A percentile compares a stretch with the other conserved stretches of the same genome.
These are phyloP conservation scores for Neurospora sp. DNA, from an alignment of 495 filamentous ascomycete genomes.

Conservation along the genomic window DNA sequence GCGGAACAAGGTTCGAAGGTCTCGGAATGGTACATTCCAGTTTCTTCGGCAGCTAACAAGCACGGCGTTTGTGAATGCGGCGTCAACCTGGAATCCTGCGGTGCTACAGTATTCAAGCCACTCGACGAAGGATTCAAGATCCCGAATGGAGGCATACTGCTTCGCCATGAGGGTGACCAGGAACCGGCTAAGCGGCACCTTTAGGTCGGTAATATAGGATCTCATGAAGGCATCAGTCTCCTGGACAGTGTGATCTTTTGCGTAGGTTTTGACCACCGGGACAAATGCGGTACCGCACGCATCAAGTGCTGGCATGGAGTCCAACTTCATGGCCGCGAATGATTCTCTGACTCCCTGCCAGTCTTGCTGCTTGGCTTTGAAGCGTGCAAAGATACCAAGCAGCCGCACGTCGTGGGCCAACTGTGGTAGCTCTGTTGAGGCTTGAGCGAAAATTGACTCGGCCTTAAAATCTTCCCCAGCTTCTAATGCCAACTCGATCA, in stretches of 20 bases:
- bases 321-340: conserved; percentile 24
- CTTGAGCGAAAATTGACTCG: conserved; percentile 14
- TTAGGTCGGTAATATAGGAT: conserved; percentile 21
- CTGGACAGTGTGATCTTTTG: conserved; percentile 24
- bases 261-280: conserved; percentile 34
- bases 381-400: conserved; percentile 28
- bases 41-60: conserved; percentile 23
- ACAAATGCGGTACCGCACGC: conserved; percentile 26
- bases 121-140: conserved; percentile 24
- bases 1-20: conserved; percentile 27
- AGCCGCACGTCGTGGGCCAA: conserved; percentile 18
- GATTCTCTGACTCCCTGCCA: conserved; percentile 32
- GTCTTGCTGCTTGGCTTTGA: conserved; percentile 31
- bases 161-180: conserved; percentile 37
- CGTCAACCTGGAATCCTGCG: conserved; percentile 25
- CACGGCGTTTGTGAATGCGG: conserved; percentile 31
- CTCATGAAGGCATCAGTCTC: conserved; percentile 35
- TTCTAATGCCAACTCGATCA: conserved; percentile 31
- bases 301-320: conserved; percentile 3
- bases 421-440: conserved; percentile 10
- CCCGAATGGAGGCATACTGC: conserved; percentile 30
- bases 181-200: conserved; percentile 24
- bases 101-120: conserved; percentile 29
- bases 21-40: conserved; percentile 29
- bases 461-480: conserved; percentile 22